A percentile compares a stretch with the other conserved stretches of the same genome.
These are phyloP conservation scores for Kwoniella mangroviensis DNA, from an alignment of 768 basidiomycete genomes.

Conservation along the genomic window DNA sequence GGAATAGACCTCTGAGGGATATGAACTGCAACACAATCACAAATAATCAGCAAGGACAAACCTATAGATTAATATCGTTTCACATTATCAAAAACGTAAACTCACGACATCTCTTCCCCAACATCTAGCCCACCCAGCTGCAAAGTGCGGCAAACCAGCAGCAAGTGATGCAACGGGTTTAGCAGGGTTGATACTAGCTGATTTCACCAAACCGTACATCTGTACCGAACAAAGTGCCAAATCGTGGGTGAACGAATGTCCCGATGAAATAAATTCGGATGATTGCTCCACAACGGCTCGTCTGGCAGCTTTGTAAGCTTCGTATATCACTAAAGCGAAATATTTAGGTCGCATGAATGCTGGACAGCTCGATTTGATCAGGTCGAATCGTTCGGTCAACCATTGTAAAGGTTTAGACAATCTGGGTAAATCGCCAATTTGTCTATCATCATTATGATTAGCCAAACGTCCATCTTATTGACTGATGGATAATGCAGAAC, in stretches of 20 bases:
- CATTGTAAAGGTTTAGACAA: conserved; percentile 75
- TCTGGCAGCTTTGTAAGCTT: conserved; percentile 90
- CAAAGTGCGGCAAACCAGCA: conserved; percentile 93
- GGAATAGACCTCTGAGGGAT: conserved; percentile 86
- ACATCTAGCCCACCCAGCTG: conserved; percentile 89
- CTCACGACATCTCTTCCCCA: conserved; percentile 77
- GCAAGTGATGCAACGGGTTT: conserved; percentile 79
- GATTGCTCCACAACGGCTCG: conserved; percentile 80
- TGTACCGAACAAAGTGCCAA: conserved; percentile 71
- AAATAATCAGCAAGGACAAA: too few relatives aligned
- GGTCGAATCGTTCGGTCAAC: conserved; percentile 86
- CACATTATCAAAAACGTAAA: conserved; percentile 59
- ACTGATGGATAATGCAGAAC: neutral
- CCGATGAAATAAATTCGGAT: conserved; percentile 81
- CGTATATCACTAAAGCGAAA: conserved; percentile 87
- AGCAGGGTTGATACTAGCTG: conserved; percentile 76
- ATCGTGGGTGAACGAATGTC: conserved; percentile 87
- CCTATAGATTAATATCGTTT: too few relatives aligned
- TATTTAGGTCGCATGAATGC: conserved; percentile 93
- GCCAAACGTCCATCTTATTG: neutral
- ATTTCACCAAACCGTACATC: conserved; percentile 90
- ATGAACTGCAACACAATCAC: conserved; percentile 65
- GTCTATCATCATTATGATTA: conserved; percentile 44
- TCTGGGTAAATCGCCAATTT: conserved; percentile 67
- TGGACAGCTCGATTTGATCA: conserved; percentile 73